Evolutionary conservation across 768 basidiomycete genomes (phyloP), one percentile per base, ranked within the genome.

Genomic region (Terana coerulea): DNA sequence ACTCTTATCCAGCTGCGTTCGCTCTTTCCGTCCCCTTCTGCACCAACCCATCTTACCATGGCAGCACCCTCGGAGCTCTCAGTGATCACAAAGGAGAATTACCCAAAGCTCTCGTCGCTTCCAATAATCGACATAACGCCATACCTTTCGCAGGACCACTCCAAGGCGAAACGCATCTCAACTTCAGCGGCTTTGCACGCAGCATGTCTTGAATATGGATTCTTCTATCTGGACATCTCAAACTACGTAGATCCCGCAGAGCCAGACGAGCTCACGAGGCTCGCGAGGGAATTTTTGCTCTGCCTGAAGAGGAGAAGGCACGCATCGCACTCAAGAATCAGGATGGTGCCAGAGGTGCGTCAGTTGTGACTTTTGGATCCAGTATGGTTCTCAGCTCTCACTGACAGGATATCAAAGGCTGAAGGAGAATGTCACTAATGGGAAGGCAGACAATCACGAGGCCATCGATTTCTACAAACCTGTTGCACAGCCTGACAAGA

Each of bases 341-440:
- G 61, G 93, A 95, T 64, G 64, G 75, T 54, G 89, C 87, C 1
- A 67, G 93, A 76, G 93, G 92, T 93, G 49, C 33, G 68, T 50
- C 11, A 11, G 10, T 9, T 25, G 9, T 14, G 6, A 8, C n/a
- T n/a, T 22, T 40, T 15, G 9, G 6, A 3, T 2, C 3, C 36
- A 11, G 12, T 10, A n/a, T 15, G 7, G 22, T 28, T 17, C 7
- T 10, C 17, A 14, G 15, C 26, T 40, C 55, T 57, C 28, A 44
- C 15, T 29, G 37, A 40, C 59, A 94, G 93, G 93, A 6, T 95
- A 93, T 62, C 82, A 83, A 40, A 73, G 80, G 43, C 65, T 97
- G 26, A 83, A 83, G 52, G 88, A 95, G 72, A 93, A 95, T 56
- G 79, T 95, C 10, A 95, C 93, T 0, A 83, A 84, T 57, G 89